Evolutionary conservation across 169 alveolate genomes (phyloP), one percentile per base, ranked within the genome.

Genomic region (Eimeria necatrix): DNA sequence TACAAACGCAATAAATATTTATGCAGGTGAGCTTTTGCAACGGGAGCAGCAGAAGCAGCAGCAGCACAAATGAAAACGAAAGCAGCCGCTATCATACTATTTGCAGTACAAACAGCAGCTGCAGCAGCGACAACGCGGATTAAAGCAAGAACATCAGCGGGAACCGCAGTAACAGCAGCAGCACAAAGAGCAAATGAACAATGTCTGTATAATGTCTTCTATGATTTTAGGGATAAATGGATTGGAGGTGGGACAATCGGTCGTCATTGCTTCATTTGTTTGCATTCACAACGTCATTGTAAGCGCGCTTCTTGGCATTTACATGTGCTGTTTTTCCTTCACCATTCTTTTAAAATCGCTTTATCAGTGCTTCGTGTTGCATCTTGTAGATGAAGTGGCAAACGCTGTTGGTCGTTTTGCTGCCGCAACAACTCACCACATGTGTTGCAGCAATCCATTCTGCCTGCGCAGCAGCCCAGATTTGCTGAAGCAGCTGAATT

Each of bases 1-100:
- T 93, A 97, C 99, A 4, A 98, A 98, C 95, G 97, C 99, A 16
- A 98, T 98, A 73, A 98, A 98, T 96, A 98, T 98, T 52, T 97
- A 97, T 83, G 99, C 99, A 4, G 96, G 96, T 95, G 41, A 3
- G 86, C 68, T 41, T 8, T 26, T 12, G 80, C 92, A 84, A 10
- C 9, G 0, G 2, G 46, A 20, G 78, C 78, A 20, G 78, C 78
- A 20, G 78, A 8, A 12, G 78, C 32, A 20, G 41, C 48, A 20
- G 78, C 78, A 56, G 68, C 22, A 18, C 22, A 18, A 56, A 56
- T 2, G 20, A 2, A 56, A 56, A 14, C 20, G 2, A 18, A 56
- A 18, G 1, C 12, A 20, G 78, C 22, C 1, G 78, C 14, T 22
- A 20, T 14, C 20, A 22, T 52, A 20, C 46, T 0, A 20, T 16